Evolutionary conservation across 75 land plant species (phyloP).

Genomic region (Picea sitchensis): DNA sequence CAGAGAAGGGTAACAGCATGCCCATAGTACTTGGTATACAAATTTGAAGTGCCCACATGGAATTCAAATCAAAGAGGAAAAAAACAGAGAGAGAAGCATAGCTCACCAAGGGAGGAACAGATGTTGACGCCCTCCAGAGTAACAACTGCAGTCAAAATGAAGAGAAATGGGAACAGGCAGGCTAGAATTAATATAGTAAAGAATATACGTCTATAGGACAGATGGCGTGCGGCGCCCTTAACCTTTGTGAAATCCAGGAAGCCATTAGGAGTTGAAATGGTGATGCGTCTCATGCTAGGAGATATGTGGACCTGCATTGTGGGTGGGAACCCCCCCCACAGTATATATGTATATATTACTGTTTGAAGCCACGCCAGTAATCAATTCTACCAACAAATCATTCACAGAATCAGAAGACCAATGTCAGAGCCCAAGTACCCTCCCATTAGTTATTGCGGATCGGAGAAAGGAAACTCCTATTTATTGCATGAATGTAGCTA

Average conservation of each 20-base stretch:
- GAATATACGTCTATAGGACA: slow-evolving; percentile 76
- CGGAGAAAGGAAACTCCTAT: no score
- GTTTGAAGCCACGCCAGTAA: no score
- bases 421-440: no score
- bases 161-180: slow-evolving; percentile 71
- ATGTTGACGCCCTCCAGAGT: slow-evolving; percentile 67
- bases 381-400: no score
- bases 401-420: no score
- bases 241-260: slow-evolving; percentile 85
- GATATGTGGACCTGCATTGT: slow-evolving; percentile 87
- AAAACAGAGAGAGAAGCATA: neutral
- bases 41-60: neutral
- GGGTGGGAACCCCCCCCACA: no score
- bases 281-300: slow-evolving; percentile 98
- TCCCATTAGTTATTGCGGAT: no score
- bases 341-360: no score
- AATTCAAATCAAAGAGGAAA: neutral
- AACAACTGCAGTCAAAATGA: slow-evolving; percentile 83
- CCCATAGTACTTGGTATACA: neutral
- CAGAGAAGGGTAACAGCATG: neutral
- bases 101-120: slow-evolving; percentile 77
- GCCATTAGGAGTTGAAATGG: slow-evolving; percentile 76
- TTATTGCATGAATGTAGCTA: no score
- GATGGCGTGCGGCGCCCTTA: slow-evolving; percentile 77
- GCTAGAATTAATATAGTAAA: slow-evolving; percentile 66